These are phyloP conservation scores for Cucurbita pepo DNA, from an alignment of 306 rosid species.

Conservation along the genomic window DNA sequence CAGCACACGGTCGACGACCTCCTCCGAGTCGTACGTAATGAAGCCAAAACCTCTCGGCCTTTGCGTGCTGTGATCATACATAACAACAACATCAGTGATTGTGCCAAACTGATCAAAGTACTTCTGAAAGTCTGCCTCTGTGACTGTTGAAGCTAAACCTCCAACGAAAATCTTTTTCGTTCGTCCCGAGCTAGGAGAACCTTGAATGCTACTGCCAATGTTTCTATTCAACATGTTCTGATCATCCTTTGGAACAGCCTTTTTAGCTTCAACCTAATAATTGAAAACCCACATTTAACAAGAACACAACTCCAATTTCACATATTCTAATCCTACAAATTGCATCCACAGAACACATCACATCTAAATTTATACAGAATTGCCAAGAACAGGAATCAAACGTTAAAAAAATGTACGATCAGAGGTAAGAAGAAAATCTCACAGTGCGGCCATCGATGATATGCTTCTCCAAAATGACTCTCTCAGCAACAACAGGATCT, in stretches of 20 bases:
- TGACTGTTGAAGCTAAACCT: constrained; percentile 77
- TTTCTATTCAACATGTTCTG: constrained; percentile 43
- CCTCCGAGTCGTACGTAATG: constrained; percentile 88
- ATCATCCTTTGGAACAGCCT: constrained; percentile 94
- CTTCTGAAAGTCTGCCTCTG: constrained; percentile 64
- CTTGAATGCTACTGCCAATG: constrained; percentile 22
- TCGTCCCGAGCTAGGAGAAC: constrained; percentile 69
- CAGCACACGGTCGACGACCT: constrained; percentile 73
- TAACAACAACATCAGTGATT: constrained; percentile 77
- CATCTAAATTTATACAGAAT: background rate
- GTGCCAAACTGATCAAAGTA: constrained; percentile 80
- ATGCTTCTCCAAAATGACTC: constrained; percentile 82
- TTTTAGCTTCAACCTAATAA: constrained; percentile 91
- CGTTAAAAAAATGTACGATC: background rate
- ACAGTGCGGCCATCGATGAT: constrained; percentile 83
- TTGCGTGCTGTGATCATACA: constrained; percentile 94
- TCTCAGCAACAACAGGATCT: constrained; percentile 75
- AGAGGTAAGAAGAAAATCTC: constrained; percentile 18
- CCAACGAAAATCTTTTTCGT: constrained; percentile 88
- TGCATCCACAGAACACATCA: background rate
- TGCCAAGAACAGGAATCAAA: background rate
- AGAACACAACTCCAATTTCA: background rate
- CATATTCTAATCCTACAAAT: background rate
- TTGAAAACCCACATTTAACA: constrained; percentile 7
- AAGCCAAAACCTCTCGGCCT: constrained; percentile 96